These are phyloP conservation scores for Aristolochia contorta DNA, from an alignment of 164 flowering plant genomes.

Conservation along the genomic window DNA sequence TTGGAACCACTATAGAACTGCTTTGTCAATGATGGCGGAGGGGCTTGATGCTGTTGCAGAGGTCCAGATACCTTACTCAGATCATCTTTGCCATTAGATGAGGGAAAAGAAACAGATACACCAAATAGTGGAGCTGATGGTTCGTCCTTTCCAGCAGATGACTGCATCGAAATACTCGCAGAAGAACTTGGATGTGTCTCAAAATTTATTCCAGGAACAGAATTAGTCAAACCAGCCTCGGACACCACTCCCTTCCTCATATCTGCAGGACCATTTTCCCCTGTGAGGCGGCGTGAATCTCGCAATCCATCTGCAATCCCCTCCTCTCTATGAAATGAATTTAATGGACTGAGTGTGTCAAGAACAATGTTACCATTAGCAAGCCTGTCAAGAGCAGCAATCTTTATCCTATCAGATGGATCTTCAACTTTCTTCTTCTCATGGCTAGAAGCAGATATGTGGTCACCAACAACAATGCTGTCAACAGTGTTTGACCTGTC, in stretches of 20 bases:
- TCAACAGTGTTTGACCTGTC: constrained; percentile 26
- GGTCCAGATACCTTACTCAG: constrained; percentile 24
- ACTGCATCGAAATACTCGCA: constrained; percentile 22
- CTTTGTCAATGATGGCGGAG: constrained; percentile 27
- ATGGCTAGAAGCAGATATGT: constrained; percentile 21
- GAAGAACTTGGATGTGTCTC: constrained; percentile 28
- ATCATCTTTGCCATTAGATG: constrained; percentile 32
- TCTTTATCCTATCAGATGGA: constrained; percentile 33
- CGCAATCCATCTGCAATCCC: constrained; percentile 9
- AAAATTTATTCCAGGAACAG: constrained; percentile 28
- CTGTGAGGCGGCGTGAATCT: constrained; percentile 6
- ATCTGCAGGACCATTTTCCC: constrained; percentile 9
- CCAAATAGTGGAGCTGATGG: constrained; percentile 28
- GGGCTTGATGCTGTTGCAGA: constrained; percentile 27
- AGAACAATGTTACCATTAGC: constrained; percentile 41
- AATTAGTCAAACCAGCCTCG: constrained; percentile 16
- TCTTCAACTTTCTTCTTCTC: constrained; percentile 42
- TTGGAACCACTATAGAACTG: constrained; percentile 23
- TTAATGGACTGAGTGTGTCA: constrained; percentile 7
- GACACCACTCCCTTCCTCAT: constrained; percentile 9
- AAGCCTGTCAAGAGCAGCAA: constrained; percentile 25
- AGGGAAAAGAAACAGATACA: constrained; percentile 24
- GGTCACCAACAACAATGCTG: constrained; percentile 26
- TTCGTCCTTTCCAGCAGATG: constrained; percentile 36
- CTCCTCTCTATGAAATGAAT: constrained; percentile 12